phyloP scores from a whole-genome alignment of 202 grass and related monocot genomes.

The Setaria viridis region DNA sequence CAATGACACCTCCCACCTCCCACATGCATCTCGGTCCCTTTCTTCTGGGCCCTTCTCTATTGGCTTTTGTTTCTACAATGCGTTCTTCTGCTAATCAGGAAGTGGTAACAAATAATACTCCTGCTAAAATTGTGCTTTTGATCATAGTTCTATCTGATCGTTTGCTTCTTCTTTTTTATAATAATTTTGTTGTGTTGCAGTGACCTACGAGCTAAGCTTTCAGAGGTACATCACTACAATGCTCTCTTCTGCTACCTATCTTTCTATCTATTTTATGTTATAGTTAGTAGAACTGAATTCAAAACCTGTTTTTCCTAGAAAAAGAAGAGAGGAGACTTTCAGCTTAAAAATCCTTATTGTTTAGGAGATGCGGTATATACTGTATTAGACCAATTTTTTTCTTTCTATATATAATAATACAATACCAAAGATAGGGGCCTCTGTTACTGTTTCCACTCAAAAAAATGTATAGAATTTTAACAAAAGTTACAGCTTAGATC shows the following conservation, averaged over 20 bases:
- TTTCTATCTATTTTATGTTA: not conserved
- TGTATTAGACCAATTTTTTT: not conserved
- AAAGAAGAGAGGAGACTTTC: not conserved
- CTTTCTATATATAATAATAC: not conserved
- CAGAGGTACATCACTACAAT: not conserved
- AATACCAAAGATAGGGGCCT: not conserved
- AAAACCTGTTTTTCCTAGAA: not conserved
- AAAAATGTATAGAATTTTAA: not conserved
- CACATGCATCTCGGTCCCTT: not conserved
- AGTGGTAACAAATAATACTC: not conserved
- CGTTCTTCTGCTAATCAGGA: not conserved
- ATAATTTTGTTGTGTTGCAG: not conserved
- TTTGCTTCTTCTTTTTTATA: not conserved
- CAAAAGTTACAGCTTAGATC: not conserved
- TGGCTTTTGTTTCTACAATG: not conserved
- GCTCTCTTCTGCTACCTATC: not conserved
- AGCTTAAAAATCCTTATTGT: not conserved
- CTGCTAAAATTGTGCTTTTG: not conserved
- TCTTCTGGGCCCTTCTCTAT: not conserved
- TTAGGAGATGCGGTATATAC: not conserved
- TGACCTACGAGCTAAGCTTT: not conserved
- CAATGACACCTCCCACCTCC: not conserved
- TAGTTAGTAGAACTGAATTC: not conserved
- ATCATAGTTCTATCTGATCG: not conserved
- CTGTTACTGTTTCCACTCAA: not conserved